Percentiles rank a stretch among this genome's conserved stretches.
phyloP scores from a whole-genome alignment of 129 eudicot species.

The Heracleum sosnowskyi region DNA sequence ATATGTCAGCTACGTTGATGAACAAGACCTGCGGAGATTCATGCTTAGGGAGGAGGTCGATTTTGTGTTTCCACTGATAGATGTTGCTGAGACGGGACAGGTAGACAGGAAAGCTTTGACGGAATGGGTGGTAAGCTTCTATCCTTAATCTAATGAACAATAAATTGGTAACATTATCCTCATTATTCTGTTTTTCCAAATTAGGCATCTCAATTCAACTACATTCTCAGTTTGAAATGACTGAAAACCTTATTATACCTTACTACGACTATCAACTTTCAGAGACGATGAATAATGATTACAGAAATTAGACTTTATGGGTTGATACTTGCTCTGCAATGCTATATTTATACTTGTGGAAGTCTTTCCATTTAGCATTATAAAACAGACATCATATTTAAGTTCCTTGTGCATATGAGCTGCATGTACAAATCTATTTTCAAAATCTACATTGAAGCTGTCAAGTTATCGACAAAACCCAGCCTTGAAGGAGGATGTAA shows the following conservation, averaged over 20 bases:
- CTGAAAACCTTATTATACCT: not conserved
- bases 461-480: not conserved
- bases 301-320: not conserved
- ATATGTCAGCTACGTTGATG: slow-evolving; percentile 54
- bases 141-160: not conserved
- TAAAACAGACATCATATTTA: not conserved
- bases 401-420: not conserved
- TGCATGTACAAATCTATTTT: not conserved
- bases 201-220: not conserved
- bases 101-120: slow-evolving; percentile 56
- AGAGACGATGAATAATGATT: not conserved
- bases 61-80: slow-evolving; percentile 61
- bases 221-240: not conserved
- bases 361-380: not conserved
- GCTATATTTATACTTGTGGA: not conserved
- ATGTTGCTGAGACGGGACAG: slow-evolving; percentile 55
- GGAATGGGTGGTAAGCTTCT: slow-evolving; percentile 75
- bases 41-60: slow-evolving; percentile 87
- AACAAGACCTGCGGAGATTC: slow-evolving; percentile 63
- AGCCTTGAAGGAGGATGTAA: not conserved
- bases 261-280: not conserved
- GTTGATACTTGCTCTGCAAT: not conserved
- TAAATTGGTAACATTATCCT: not conserved
- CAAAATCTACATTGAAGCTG: not conserved
- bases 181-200: not conserved